Percentiles rank a stretch among this genome's conserved stretches.
These are phyloP conservation scores for Neoboletus magnificus DNA, from an alignment of 768 basidiomycete genomes.

Conservation along the genomic window DNA sequence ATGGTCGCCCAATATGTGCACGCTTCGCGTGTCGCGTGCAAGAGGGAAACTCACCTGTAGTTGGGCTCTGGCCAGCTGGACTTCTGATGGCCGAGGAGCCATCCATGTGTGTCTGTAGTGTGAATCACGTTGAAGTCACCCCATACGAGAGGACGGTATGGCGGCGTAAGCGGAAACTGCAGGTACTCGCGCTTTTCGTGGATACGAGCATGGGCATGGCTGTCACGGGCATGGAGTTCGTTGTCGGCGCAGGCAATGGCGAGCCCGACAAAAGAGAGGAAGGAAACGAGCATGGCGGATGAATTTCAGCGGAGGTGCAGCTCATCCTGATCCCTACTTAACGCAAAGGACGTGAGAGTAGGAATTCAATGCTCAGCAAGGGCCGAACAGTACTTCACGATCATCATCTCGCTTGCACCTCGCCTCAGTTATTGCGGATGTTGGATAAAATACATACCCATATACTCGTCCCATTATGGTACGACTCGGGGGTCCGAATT, in stretches of 20 bases:
- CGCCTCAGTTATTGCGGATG: too few relatives aligned
- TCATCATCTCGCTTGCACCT: too few relatives aligned
- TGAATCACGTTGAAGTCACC: conserved; percentile 86
- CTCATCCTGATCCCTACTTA: not conserved
- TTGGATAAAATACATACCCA: too few relatives aligned
- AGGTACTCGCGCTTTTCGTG: conserved; percentile 39
- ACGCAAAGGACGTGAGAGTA: not conserved
- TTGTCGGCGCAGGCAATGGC: conserved; percentile 21
- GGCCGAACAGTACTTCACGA: not conserved
- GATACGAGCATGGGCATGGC: conserved; percentile 35
- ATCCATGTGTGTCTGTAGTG: conserved; percentile 82
- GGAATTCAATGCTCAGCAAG: not conserved
- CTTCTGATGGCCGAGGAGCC: conserved; percentile 85
- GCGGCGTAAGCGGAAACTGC: conserved; percentile 45
- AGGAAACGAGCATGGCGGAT: conserved; percentile 12
- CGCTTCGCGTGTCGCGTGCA: too few relatives aligned
- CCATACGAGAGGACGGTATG: conserved; percentile 72
- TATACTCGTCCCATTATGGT: too few relatives aligned
- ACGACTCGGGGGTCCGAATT: too few relatives aligned
- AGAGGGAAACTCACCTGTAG: conserved; percentile 46
- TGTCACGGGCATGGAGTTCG: conserved; percentile 21
- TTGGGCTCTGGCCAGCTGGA: conserved; percentile 68
- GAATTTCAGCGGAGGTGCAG: not conserved
- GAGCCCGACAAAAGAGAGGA: conserved; percentile 17
- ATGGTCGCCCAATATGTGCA: not conserved